These are phyloP conservation scores for Talaromyces liani DNA, from an alignment of 495 filamentous ascomycete species.

Conservation along the genomic window DNA sequence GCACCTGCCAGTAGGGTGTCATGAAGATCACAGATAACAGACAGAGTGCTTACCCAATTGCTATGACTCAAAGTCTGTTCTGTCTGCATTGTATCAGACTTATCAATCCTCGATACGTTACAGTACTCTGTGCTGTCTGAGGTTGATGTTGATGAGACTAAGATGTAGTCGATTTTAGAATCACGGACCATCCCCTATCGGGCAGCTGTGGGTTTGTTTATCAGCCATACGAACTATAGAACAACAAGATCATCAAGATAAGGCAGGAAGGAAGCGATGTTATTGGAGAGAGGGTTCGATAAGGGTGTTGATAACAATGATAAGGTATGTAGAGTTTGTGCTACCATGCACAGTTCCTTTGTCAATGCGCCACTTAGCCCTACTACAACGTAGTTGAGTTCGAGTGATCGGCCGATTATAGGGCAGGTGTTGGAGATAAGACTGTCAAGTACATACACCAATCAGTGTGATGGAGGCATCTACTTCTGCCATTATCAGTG, in stretches of 20 bases:
- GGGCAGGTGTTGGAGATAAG: background rate
- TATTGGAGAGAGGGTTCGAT: background rate
- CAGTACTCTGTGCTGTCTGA: no score
- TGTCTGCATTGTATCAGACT: no score
- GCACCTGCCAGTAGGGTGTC: no score
- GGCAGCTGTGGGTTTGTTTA: background rate
- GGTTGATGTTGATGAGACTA: background rate
- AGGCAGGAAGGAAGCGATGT: background rate
- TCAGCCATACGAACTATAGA: background rate
- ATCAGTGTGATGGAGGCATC: background rate
- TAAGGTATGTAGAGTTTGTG: no score
- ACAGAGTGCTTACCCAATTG: background rate
- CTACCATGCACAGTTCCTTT: background rate
- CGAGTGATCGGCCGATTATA: background rate
- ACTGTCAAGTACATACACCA: background rate
- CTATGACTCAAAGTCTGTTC: no score
- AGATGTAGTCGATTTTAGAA: background rate
- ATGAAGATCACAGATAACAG: background rate
- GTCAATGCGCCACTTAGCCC: background rate
- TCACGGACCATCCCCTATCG: background rate
- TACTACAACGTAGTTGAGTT: background rate
- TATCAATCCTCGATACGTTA: background rate
- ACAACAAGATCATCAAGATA: background rate
- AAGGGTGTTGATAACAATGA: no score
- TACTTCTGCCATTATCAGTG: no score